These are phyloP conservation scores for Lotmaria passim DNA, from an alignment of 208 protist species.

Conservation along the genomic window DNA sequence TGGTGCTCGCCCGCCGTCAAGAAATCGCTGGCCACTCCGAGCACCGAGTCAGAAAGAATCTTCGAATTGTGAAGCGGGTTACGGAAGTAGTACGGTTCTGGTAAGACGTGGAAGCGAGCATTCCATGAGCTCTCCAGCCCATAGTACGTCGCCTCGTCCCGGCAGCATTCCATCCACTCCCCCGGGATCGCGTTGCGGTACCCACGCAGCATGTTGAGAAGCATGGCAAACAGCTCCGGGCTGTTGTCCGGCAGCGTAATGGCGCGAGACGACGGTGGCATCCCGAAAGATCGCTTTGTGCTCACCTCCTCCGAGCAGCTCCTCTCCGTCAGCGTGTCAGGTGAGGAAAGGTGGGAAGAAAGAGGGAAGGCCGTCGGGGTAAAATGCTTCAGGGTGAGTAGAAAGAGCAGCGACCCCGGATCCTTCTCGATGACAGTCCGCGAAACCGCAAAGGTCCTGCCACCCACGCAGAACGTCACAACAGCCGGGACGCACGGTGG, in stretches of 20 bases:
- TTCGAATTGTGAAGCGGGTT: constrained; percentile 36
- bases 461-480: constrained; percentile 56
- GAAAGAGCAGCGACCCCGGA: constrained; percentile 69
- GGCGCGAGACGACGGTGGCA: too few species aligned
- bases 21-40: constrained; percentile 55
- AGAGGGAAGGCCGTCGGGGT: background rate
- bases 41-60: constrained; percentile 50
- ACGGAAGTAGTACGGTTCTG: constrained; percentile 36
- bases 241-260: constrained; percentile 45
- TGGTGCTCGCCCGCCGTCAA: constrained; percentile 42
- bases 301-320: too few species aligned
- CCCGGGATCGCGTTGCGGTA: constrained; percentile 53
- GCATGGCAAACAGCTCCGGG: constrained; percentile 46
- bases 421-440: constrained; percentile 52
- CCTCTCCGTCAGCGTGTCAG: background rate
- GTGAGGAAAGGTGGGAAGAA: background rate
- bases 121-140: constrained; percentile 56
- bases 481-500: constrained; percentile 48
- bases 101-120: constrained; percentile 19
- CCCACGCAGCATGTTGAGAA: constrained; percentile 72
- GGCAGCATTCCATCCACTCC: constrained; percentile 45
- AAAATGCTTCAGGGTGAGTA: constrained; percentile 47
- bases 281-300: too few species aligned
- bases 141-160: constrained; percentile 58
- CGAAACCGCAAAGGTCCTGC: constrained; percentile 44